Percentiles rank a stretch among this genome's conserved stretches.
Evolutionary conservation across 345 rosid genomes (phyloP).

Genomic region (Nephelium lappaceum): DNA sequence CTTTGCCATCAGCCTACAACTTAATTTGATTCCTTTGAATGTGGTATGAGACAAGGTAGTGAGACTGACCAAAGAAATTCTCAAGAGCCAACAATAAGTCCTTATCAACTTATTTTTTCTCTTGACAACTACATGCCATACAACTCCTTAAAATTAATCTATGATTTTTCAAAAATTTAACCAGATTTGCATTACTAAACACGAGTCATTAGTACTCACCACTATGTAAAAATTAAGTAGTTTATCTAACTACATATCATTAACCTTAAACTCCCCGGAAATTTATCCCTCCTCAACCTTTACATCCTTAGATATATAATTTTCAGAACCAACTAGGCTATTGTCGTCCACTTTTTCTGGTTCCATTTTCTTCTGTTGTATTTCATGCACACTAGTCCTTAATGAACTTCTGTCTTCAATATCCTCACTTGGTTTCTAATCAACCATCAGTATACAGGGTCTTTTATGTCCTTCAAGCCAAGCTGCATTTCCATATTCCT

Average conservation of each 20-base stretch:
- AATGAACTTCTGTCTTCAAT: constrained; percentile 10
- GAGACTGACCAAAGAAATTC: not conserved
- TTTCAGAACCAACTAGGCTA: constrained; percentile 21
- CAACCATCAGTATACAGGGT: constrained; percentile 19
- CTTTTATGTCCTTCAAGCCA: constrained; percentile 29
- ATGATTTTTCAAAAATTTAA: too few relatives aligned
- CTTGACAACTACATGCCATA: too few relatives aligned
- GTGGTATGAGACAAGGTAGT: not conserved
- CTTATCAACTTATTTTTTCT: too few relatives aligned
- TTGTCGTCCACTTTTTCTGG: constrained; percentile 28
- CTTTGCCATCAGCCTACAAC: not conserved
- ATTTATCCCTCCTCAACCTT: constrained; percentile 65
- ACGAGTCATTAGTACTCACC: too few relatives aligned
- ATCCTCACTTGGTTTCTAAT: constrained; percentile 27
- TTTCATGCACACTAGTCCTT: constrained; percentile 26
- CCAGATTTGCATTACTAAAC: too few relatives aligned
- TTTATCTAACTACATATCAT: constrained; percentile 24
- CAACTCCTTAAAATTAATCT: too few relatives aligned
- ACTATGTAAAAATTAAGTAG: too few relatives aligned
- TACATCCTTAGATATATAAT: constrained; percentile 38
- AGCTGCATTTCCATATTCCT: constrained; percentile 22
- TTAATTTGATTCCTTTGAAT: not conserved
- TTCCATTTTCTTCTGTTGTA: constrained; percentile 38
- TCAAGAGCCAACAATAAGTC: not conserved
- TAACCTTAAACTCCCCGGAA: constrained; percentile 39